phyloP scores from a whole-genome alignment of 805 yeast species.

The Saccharomycopsis fibuligera region DNA sequence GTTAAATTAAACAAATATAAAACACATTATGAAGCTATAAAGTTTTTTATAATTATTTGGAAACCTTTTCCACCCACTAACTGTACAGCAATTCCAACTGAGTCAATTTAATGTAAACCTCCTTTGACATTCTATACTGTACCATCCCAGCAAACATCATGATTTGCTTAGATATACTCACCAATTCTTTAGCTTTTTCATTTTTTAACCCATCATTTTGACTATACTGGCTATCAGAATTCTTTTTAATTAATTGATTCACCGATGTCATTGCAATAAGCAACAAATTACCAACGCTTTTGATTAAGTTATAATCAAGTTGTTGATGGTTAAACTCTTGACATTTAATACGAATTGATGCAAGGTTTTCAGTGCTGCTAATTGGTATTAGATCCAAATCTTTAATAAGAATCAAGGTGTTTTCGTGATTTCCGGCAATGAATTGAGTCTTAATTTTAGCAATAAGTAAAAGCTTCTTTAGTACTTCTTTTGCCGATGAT shows the following conservation, averaged over 20 bases:
- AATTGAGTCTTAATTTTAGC: constrained; percentile 60
- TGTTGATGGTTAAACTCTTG: constrained; percentile 48
- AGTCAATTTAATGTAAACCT: constrained; percentile 41
- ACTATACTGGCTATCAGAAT: constrained; percentile 32
- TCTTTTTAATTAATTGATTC: constrained; percentile 45
- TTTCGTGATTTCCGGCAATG: constrained; percentile 51
- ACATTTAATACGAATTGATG: constrained; percentile 57
- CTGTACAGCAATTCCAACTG: not conserved
- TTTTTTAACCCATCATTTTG: constrained; percentile 42
- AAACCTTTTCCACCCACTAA: not conserved
- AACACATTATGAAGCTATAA: too few species aligned
- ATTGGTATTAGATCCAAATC: constrained; percentile 64
- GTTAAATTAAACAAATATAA: too few species aligned
- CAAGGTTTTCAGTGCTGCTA: constrained; percentile 40
- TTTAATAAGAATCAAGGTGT: constrained; percentile 48
- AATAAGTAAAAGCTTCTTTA: constrained; percentile 56
- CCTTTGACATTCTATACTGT: constrained; percentile 85
- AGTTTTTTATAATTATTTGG: not conserved
- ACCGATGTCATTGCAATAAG: constrained; percentile 77
- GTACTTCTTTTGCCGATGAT: constrained; percentile 53
- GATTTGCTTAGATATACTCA: constrained; percentile 70
- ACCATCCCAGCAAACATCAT: constrained; percentile 95
- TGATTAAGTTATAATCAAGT: constrained; percentile 64
- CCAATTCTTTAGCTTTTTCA: constrained; percentile 49
- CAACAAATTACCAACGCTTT: constrained; percentile 73